phyloP scores from a whole-genome alignment of 805 yeast species.

The Nakazawaea populi region DNA sequence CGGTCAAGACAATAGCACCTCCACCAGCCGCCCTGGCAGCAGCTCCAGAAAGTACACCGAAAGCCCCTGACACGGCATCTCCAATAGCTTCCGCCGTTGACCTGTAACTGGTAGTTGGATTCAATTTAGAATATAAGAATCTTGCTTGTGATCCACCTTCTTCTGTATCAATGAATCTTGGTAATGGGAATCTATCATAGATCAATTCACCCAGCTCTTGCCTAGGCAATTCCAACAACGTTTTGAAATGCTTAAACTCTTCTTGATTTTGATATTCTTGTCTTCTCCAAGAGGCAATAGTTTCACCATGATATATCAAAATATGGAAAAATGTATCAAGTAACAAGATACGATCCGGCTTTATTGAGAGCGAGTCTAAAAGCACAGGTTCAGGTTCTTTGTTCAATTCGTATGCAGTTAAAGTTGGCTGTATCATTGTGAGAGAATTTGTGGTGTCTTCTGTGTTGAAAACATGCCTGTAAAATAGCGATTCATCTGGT shows the following conservation, averaged over 20 bases:
- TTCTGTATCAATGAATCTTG: slow-evolving; percentile 67
- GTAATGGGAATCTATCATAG: slow-evolving; percentile 64
- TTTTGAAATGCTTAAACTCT: slow-evolving; percentile 54
- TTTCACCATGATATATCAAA: slow-evolving; percentile 60
- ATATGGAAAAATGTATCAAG: slow-evolving; percentile 65
- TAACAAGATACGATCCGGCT: slow-evolving; percentile 49
- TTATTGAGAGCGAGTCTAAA: slow-evolving; percentile 57
- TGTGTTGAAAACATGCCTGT: slow-evolving; percentile 54
- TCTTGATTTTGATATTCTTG: slow-evolving; percentile 56
- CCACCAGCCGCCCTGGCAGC: slow-evolving; percentile 12
- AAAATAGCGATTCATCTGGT: slow-evolving; percentile 66
- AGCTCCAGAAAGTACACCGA: slow-evolving; percentile 23
- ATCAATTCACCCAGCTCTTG: slow-evolving; percentile 60
- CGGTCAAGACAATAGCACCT: slow-evolving; percentile 45
- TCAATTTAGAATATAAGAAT: slow-evolving; percentile 61
- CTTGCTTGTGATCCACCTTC: slow-evolving; percentile 76
- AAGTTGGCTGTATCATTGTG: slow-evolving; percentile 66
- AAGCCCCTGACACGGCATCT: slow-evolving; percentile 17
- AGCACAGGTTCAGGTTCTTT: slow-evolving; percentile 59
- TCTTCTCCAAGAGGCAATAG: slow-evolving; percentile 62
- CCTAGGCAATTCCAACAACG: slow-evolving; percentile 56
- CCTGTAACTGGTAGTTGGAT: slow-evolving; percentile 57
- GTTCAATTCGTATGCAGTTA: slow-evolving; percentile 52
- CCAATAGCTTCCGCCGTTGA: slow-evolving; percentile 19
- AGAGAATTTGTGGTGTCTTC: slow-evolving; percentile 58